Conservation (phyloP, 2,329 filamentous ascomycete genomes). For the Trichoderma semiorbis region DNA sequence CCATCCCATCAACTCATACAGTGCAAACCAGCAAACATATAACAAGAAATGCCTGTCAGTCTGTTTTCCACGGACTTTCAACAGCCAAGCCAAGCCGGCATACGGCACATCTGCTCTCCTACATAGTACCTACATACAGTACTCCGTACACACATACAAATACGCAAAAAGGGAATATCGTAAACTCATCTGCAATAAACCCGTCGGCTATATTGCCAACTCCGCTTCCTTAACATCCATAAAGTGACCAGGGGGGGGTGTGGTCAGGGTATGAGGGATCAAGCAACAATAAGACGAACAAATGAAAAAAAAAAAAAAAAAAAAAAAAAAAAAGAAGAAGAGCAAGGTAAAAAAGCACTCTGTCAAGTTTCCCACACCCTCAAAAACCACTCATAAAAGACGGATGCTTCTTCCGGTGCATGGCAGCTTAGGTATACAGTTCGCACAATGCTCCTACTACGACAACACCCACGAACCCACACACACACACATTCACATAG, state of each 20-base stretch:
- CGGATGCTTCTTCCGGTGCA: background rate
- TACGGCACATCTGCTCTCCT: background rate
- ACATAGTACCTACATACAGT: background rate
- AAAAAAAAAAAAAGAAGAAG: background rate
- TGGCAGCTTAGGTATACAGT: conserved; percentile 1
- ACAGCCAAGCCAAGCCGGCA: background rate
- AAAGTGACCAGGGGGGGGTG: background rate
- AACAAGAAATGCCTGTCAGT: background rate
- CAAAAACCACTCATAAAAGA: background rate
- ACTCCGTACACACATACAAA: background rate
- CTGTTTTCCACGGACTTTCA: background rate
- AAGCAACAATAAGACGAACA: background rate
- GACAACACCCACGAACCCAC: background rate
- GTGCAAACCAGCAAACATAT: background rate
- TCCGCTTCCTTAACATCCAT: background rate
- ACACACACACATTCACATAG: background rate
- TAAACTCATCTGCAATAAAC: background rate
- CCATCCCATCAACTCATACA: background rate
- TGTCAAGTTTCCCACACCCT: background rate
- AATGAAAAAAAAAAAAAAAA: background rate
- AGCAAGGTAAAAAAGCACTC: background rate
- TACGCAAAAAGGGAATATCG: background rate
- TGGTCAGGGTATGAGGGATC: background rate
- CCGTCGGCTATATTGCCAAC: conserved; percentile 2
- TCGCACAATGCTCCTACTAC: background rate